Base-by-base conservation (phyloP, 1,284 basidiomycete genomes). In the Malassezia pachydermatis region DNA sequence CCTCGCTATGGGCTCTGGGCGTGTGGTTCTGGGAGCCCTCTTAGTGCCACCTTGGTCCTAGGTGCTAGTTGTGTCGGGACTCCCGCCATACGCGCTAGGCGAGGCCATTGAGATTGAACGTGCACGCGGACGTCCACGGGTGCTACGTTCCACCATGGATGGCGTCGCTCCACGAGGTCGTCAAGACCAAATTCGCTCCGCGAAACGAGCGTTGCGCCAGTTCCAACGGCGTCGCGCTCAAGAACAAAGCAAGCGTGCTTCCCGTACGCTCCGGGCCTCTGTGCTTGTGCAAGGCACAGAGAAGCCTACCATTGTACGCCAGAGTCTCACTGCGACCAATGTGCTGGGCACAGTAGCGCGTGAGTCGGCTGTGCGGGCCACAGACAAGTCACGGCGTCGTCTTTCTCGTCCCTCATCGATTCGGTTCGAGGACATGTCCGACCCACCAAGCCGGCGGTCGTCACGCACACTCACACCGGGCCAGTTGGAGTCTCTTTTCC, bases 171-270 rank as follows among this genome's bases (percentile, higher is more conserved):
- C 41, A 25, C 38, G 50, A 24, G 44, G 35, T 7, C 44, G 50
- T 17, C 50, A 47, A 40, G 50, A 52, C 14, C 50, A 34, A 10
- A 19, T 52, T 13, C 44, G 45, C 20, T 33, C 50, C 19, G 50
- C 50, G 19, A 41, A 43, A 35, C 50, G 50, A 8, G 45, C 39
- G 19, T 29, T 52, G 50, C 44, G 50, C 4, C 35, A 47, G 44
- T 52, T 46, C 33, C 50, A 52, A 40, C 44, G 24, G 11, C 44
- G 50, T 23, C 50, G 50, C 24, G 40, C 45, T 7, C 49, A 46
- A 40, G 44, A 52, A 35, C 50, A 46, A 16, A 20, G 44, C 32
- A 45, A 51, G 33, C 49, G 49, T 13, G 44, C 30, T n/a, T 51
- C 49, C 10, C 49, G 49, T 17, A 40, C 43, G 27, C 25, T 45